Conservation (phyloP, 805 yeast genomes). For the Yarrowia sp. region DNA sequence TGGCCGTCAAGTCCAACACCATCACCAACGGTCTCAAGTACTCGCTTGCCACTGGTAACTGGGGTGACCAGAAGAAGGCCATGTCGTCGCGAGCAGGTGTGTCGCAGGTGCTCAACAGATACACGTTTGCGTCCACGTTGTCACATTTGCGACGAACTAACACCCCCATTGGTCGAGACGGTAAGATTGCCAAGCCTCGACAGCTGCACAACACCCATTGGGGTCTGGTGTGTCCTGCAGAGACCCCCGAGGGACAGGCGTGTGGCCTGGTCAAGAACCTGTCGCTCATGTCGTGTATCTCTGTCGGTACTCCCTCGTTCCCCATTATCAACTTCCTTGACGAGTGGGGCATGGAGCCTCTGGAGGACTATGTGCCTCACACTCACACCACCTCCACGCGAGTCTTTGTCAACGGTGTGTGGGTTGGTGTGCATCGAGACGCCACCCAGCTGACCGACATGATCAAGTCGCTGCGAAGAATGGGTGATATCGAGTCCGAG, state of each 20-base stretch:
- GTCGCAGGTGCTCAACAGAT: conserved; percentile 95
- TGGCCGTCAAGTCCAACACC: conserved; percentile 95
- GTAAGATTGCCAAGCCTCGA: conserved; percentile 97
- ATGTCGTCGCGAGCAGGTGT: conserved; percentile 99
- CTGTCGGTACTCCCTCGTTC: conserved; percentile 96
- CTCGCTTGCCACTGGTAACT: conserved; percentile 98
- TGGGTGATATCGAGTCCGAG: conserved; percentile 93
- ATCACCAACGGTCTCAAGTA: conserved; percentile 96
- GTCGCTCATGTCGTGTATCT: conserved; percentile 94
- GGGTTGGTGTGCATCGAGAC: conserved; percentile 98
- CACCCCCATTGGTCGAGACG: conserved; percentile 99
- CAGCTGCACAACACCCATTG: conserved; percentile 99
- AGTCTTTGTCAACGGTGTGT: conserved; percentile 96
- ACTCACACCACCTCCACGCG: conserved; percentile 88
- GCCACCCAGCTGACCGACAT: conserved; percentile 91
- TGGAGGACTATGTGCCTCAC: conserved; percentile 92
- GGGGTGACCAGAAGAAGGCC: conserved; percentile 99
- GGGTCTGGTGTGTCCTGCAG: conserved; percentile 99
- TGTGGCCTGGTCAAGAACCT: conserved; percentile 98
- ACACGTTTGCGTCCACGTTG: conserved; percentile 96
- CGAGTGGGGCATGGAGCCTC: conserved; percentile 99
- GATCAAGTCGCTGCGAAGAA: conserved; percentile 86
- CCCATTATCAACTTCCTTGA: conserved; percentile 89
- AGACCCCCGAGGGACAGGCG: conserved; percentile 99
- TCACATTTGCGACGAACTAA: conserved; percentile 98